Percentiles rank a stretch among this genome's conserved stretches.
phyloP scores from a whole-genome alignment of 164 flowering plant genomes.

The Sextonia rubra region DNA sequence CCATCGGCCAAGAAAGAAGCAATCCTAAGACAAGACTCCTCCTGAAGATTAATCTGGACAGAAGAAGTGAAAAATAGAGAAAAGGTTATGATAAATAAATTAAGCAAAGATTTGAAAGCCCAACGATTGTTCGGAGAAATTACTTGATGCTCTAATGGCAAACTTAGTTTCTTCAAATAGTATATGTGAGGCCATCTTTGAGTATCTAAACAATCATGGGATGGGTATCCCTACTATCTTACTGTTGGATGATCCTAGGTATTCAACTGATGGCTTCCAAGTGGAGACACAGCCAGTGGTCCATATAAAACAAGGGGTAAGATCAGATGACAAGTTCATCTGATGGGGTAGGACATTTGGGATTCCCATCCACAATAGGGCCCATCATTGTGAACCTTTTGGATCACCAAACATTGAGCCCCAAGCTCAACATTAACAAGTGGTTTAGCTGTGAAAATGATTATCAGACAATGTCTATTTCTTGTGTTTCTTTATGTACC shows the following conservation, averaged over 20 bases:
- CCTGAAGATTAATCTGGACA: constrained; percentile 84
- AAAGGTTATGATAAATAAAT: background rate
- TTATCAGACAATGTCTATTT: background rate
- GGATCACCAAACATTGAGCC: background rate
- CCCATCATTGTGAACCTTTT: background rate
- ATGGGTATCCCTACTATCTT: background rate
- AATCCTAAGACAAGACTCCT: constrained; percentile 90
- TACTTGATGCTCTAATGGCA: background rate
- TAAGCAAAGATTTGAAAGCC: background rate
- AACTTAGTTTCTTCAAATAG: background rate
- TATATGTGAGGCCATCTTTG: background rate
- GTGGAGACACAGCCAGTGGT: background rate
- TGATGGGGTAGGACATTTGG: background rate
- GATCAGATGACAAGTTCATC: background rate
- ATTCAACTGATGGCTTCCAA: background rate
- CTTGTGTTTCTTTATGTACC: constrained; percentile 33
- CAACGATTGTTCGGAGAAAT: background rate
- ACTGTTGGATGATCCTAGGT: background rate
- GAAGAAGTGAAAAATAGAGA: constrained; percentile 8
- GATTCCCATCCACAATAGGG: background rate
- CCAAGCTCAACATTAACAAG: background rate
- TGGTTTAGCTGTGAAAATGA: background rate
- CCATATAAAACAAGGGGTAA: background rate
- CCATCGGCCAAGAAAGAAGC: constrained; percentile 91
- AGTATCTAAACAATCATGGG: background rate